Percentiles rank a stretch among this genome's conserved stretches.
Evolutionary conservation across 148 eudicot genomes (phyloP).

Genomic region (Selenicereus undatus): DNA sequence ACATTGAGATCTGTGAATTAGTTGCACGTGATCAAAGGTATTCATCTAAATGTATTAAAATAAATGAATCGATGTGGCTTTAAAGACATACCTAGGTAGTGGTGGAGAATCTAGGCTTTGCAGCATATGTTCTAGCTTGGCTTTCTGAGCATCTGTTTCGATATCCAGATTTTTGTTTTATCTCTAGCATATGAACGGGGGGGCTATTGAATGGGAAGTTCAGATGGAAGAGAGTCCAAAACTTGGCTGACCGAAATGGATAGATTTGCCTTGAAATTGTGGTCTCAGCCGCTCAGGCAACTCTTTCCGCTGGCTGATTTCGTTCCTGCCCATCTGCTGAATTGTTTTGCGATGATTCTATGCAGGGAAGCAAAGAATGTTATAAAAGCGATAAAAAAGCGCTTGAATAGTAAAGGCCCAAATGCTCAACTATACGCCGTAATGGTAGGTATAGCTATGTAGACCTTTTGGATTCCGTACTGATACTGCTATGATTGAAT

Average conservation of each 20-base stretch:
- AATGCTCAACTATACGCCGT: constrained; percentile 79
- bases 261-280: not conserved
- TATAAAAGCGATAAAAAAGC: constrained; percentile 84
- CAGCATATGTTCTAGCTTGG: not conserved
- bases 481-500: not conserved
- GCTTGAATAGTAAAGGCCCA: constrained; percentile 69
- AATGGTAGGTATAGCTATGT: constrained; percentile 53
- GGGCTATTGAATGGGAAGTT: constrained; percentile 1
- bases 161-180: not conserved
- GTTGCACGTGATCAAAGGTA: constrained; percentile 81
- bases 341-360: constrained; percentile 6
- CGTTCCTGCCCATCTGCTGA: not conserved
- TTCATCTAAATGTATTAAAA: not conserved
- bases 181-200: not conserved
- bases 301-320: constrained; percentile 1
- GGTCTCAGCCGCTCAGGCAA: not conserved
- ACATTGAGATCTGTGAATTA: constrained; percentile 88
- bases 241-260: not conserved
- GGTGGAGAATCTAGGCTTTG: not conserved
- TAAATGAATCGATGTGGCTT: not conserved
- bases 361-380: constrained; percentile 89
- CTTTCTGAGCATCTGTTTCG: not conserved
- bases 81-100: not conserved
- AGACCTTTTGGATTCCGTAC: not conserved
- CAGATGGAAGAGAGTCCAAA: not conserved